These are phyloP conservation scores for Rusavskia elegans DNA, from an alignment of 495 filamentous ascomycete species.

Conservation along the genomic window DNA sequence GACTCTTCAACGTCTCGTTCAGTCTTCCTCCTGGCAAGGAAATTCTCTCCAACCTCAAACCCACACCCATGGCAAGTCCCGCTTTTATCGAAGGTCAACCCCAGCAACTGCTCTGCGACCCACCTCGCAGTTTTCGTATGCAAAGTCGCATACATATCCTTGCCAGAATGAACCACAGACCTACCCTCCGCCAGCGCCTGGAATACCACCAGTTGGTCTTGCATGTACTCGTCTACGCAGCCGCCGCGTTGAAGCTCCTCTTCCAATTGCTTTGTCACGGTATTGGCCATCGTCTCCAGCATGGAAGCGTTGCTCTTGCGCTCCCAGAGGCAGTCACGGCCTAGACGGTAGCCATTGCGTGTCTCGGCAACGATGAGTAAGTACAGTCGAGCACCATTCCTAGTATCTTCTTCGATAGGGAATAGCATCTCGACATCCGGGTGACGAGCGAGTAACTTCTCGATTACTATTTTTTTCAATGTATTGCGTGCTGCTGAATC, in stretches of 20 bases:
- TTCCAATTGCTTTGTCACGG: constrained; percentile 40
- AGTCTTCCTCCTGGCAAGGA: not conserved
- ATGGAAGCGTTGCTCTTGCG: constrained; percentile 16
- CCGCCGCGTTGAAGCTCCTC: constrained; percentile 37
- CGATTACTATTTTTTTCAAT: constrained; percentile 4
- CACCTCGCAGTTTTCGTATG: constrained; percentile 65
- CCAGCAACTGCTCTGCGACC: constrained; percentile 38
- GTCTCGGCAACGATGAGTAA: constrained; percentile 59
- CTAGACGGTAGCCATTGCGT: constrained; percentile 43
- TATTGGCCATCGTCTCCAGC: constrained; percentile 2
- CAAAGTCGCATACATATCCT: constrained; percentile 37
- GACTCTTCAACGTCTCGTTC: not conserved
- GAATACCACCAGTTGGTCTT: constrained; percentile 72
- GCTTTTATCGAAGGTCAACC: constrained; percentile 7
- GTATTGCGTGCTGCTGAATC: constrained; percentile 8
- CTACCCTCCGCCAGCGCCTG: constrained; percentile 43
- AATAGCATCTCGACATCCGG: constrained; percentile 33
- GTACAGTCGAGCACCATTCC: constrained; percentile 46
- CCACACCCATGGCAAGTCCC: constrained; percentile 10
- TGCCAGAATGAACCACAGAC: constrained; percentile 18
- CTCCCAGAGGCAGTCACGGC: constrained; percentile 46
- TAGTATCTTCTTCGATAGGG: constrained; percentile 38
- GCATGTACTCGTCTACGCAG: constrained; percentile 51
- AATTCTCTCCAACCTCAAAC: constrained; percentile 6
- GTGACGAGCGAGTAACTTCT: constrained; percentile 13